phyloP scores from a whole-genome alignment of 2,329 filamentous ascomycete genomes.

The Pseudogymnoascus sp. region DNA sequence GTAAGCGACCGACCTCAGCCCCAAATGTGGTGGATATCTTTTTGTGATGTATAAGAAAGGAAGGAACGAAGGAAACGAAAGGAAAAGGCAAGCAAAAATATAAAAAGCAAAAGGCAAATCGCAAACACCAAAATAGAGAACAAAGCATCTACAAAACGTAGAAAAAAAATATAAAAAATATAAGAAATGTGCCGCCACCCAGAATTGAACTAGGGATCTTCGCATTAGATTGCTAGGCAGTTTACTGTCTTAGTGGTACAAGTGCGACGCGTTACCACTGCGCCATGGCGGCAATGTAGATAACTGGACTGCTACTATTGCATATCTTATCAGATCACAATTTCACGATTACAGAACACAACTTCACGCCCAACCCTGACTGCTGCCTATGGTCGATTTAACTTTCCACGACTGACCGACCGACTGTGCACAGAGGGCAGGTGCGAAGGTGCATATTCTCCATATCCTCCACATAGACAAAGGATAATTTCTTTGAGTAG shows the following conservation, averaged over 20 bases:
- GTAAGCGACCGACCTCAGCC: background rate
- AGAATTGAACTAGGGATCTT: constrained; percentile 9
- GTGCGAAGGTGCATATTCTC: background rate
- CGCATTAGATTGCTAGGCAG: constrained; percentile 8
- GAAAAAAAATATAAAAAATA: background rate
- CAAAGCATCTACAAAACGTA: too few relatives aligned
- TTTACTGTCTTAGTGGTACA: constrained; percentile 10
- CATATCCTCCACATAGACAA: background rate
- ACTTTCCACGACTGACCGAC: background rate
- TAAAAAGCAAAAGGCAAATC: background rate
- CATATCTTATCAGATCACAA: background rate
- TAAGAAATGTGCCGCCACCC: background rate
- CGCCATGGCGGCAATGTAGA: constrained; percentile 6
- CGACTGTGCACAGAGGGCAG: background rate
- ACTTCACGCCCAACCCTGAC: background rate
- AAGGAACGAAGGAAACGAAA: background rate
- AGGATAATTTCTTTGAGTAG: background rate
- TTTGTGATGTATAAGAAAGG: background rate
- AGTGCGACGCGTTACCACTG: constrained; percentile 10
- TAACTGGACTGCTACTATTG: background rate
- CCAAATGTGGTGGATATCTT: background rate
- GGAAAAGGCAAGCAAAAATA: background rate
- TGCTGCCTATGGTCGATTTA: background rate
- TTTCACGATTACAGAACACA: background rate
- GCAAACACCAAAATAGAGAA: background rate